Percentiles rank a stretch among this genome's conserved stretches.
Evolutionary conservation across 495 filamentous ascomycete genomes (phyloP).

Genomic region (Penicillium parvum): DNA sequence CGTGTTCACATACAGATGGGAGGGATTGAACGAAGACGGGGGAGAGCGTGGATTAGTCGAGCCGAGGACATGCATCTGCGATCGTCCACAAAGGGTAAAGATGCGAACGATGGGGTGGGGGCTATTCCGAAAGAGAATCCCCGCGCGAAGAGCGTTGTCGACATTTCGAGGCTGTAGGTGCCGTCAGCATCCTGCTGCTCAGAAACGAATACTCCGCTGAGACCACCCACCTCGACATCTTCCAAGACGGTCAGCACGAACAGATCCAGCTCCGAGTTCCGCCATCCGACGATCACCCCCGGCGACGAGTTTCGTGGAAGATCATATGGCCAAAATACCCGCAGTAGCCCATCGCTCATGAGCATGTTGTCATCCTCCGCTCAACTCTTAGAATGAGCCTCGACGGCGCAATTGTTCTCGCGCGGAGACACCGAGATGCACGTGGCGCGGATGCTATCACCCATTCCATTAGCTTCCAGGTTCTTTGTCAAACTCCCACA

Average conservation of each 20-base stretch:
- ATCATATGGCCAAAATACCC: slow-evolving; percentile 97
- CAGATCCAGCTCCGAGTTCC: slow-evolving; percentile 85
- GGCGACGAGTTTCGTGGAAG: slow-evolving; percentile 63
- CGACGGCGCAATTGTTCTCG: slow-evolving; percentile 90
- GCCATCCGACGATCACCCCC: slow-evolving; percentile 91
- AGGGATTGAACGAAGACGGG: slow-evolving; percentile 54
- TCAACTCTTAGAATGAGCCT: slow-evolving; percentile 75
- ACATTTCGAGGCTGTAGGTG: slow-evolving; percentile 61
- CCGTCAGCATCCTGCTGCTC: slow-evolving; percentile 6
- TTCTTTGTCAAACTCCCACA: background rate
- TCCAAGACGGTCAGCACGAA: slow-evolving; percentile 86
- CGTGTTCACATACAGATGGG: slow-evolving; percentile 66
- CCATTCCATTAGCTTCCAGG: slow-evolving; percentile 10
- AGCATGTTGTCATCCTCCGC: slow-evolving; percentile 80
- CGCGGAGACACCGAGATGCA: slow-evolving; percentile 81
- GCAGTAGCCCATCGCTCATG: slow-evolving; percentile 80
- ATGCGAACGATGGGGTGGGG: slow-evolving; percentile 77
- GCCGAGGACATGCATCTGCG: slow-evolving; percentile 81
- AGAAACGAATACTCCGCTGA: background rate
- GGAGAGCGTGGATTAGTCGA: slow-evolving; percentile 58
- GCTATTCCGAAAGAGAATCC: slow-evolving; percentile 77
- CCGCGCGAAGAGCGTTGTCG: slow-evolving; percentile 79
- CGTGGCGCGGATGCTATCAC: slow-evolving; percentile 76
- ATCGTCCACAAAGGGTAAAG: slow-evolving; percentile 76
- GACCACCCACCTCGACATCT: slow-evolving; percentile 71